Base-by-base conservation (phyloP, 768 basidiomycete species). In the Mycena latifolia region DNA sequence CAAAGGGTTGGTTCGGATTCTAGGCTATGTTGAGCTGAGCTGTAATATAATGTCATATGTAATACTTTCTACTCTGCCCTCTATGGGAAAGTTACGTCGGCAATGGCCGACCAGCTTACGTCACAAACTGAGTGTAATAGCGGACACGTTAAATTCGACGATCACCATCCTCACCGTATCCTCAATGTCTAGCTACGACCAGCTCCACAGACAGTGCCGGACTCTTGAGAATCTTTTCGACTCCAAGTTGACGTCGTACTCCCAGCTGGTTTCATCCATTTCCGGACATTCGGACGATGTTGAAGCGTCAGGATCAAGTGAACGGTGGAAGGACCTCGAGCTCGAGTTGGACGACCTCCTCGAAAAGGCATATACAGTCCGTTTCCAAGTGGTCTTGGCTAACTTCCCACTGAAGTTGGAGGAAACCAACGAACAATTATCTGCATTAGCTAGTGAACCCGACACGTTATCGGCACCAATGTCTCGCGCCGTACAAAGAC, bases 211-310 rank as follows among this genome's bases (percentile, higher is more conserved):
- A 58, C 95, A 97, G 78, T 94, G 94, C 79, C 86, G 96, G 72
- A 96, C 96, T 6, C 88, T 98, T 28, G 97, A 99, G 76, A 94
- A 95, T 50, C 85, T 95, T 25, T 92, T 99, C 68, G 95, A 98
- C 75, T 82, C 92, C 33, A 97, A 98, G 77, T 85, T 99, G 31
- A 94, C 94, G 0, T 85, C 94, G 12, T 99, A 99, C 78, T 89
- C 94, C 22, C 93, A 94, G 71, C 83, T 98, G 45, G 95, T 93
- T 10, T 87, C 92, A 5, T 84, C 83, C 31, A 84, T 91, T 66
- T 86, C 87, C 15, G 81, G 81, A 60, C 78, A 78, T 22, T 82
- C 78, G 46, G 78, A 86, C 65, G 92, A 92, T 73, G 71, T 94
- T 28, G 93, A 94, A 75, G 87, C 92, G 6, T 82, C 85, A 53